Conservation (phyloP, 306 rosid genomes). For the Inga leiocalycina region DNA sequence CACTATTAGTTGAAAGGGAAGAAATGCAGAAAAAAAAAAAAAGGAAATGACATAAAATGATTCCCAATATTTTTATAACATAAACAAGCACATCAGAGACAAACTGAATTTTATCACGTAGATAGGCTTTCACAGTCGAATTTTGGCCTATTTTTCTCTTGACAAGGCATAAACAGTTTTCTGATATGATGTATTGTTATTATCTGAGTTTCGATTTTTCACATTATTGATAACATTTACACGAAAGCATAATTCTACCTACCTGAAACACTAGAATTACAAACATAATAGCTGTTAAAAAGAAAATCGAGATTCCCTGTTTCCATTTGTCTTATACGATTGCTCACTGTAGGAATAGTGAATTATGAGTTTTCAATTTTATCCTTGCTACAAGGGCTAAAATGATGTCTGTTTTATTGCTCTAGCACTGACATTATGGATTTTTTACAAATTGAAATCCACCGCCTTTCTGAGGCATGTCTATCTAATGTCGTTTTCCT, state of each 20-base stretch:
- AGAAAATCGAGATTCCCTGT: not conserved
- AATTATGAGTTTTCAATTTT: slow-evolving; percentile 1
- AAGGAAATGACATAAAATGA: not conserved
- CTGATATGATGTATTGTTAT: not conserved
- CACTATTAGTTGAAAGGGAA: slow-evolving; percentile 22
- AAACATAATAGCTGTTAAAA: not conserved
- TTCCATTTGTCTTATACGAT: not conserved
- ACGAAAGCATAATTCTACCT: not conserved
- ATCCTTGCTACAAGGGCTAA: not conserved
- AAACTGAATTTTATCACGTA: slow-evolving; percentile 21
- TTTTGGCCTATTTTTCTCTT: slow-evolving; percentile 14
- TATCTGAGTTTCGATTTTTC: slow-evolving; percentile 7
- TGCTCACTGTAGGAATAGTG: slow-evolving; percentile 13
- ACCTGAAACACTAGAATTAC: not conserved
- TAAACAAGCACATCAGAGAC: not conserved
- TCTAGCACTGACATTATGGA: not conserved
- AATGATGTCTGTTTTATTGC: not conserved
- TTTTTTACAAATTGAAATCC: not conserved
- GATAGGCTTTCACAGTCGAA: not conserved
- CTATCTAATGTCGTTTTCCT: slow-evolving; percentile 2
- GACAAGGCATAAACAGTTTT: not conserved
- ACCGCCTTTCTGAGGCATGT: not conserved
- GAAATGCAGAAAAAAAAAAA: not conserved
- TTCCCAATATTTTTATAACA: slow-evolving; percentile 10
- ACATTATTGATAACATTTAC: not conserved